phyloP scores from a whole-genome alignment of 805 yeast genomes.

The Starmerella floricola region DNA sequence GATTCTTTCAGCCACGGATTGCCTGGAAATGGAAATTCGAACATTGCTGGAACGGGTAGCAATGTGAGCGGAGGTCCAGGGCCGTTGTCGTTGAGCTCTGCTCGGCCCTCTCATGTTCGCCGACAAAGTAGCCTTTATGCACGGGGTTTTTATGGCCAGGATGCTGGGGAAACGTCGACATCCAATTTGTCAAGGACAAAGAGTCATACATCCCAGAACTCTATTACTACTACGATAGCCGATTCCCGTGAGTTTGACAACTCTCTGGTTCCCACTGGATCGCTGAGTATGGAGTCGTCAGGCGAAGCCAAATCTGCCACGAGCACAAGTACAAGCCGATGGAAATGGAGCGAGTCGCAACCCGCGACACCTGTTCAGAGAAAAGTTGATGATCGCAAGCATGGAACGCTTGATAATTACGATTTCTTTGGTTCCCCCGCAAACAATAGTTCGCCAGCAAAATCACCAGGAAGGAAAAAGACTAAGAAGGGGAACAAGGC shows the following conservation, averaged over 20 bases:
- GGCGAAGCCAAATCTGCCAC: neutral
- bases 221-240: constrained; percentile 5
- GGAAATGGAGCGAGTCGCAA: neutral
- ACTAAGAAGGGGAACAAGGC: neutral
- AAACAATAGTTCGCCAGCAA: neutral
- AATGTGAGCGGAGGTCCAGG: neutral
- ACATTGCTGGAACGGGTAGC: neutral
- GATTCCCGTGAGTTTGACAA: constrained; percentile 8
- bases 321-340: neutral
- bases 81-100: neutral
- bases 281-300: no score
- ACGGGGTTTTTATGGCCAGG: neutral
- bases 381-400: neutral
- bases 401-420: neutral
- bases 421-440: constrained; percentile 5
- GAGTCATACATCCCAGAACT: constrained; percentile 6
- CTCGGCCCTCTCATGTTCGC: constrained; percentile 4
- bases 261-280: neutral
- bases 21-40: no score
- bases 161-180: neutral
- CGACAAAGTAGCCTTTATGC: constrained; percentile 3
- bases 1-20: constrained; percentile 39
- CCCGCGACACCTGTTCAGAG: neutral
- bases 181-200: neutral
- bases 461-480: constrained; percentile 2